Evolutionary conservation across 495 filamentous ascomycete species (phyloP), one percentile per base, ranked within the genome.

Genomic region (Tuber aestivum): DNA sequence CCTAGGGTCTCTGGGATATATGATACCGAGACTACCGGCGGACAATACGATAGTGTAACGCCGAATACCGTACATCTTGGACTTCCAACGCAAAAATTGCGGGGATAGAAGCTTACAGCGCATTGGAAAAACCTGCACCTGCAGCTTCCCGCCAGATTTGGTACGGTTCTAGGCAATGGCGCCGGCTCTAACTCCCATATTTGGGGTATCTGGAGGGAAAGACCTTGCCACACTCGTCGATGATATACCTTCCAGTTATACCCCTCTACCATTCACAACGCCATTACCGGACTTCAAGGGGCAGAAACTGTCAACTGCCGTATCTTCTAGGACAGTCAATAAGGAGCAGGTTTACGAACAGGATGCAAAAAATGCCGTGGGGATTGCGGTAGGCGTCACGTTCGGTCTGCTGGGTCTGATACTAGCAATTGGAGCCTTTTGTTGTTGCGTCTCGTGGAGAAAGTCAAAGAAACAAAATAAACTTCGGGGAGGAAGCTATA

Each of bases 341-440:
- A 65, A 65, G 69, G 69, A 38, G 14, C 69, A 14, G 14, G 10
- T 41, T 32, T 75, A 78, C 37, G 40, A 70, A 23, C 21, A 40
- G 41, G 76, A 72, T 45, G 41, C 76, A 38, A 76, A 70, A 7
- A 70, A 71, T 70, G 70, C 76, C 40, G 48, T 79, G n/a, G 21
- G 44, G 35, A 73, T 79, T 41, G 38, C 45, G 27, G 44, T 79
- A 18, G 73, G 78, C 40, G 7, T 79, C 23, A 23, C 72, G 2
- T 75, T 79, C n/a, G 73, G 78, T 16, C 41, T 79, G 27, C 35
- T 56, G 8, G 38, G 27, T 8, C 73, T 71, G 7, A 32, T 72
- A n/a, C 9, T 76, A 2, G 1, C 69, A 38, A 8, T 79, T 9
- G 61, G 32, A 16, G 27, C 56, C 21, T 23, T 75, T n/a, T 79